Conservation (phyloP, 225 moss, liverwort and hornwort genomes). For the Sphagnum contortum region DNA sequence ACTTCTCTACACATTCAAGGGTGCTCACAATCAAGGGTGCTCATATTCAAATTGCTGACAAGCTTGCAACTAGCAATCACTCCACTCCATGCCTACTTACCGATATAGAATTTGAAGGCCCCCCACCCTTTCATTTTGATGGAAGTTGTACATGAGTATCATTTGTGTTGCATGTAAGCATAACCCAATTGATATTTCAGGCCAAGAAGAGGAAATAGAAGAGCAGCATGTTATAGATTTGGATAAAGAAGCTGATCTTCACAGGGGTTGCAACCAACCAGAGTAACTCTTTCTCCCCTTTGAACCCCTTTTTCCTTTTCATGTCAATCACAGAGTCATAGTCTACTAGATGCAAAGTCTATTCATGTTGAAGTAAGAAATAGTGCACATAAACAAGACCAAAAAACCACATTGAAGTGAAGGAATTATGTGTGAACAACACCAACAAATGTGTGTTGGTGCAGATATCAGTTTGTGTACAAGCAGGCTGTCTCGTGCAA, state of each 20-base stretch:
- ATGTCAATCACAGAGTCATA: neutral
- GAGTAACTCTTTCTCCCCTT: conserved; percentile 15
- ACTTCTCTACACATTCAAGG: no score
- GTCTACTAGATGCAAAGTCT: no score
- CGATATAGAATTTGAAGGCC: no score
- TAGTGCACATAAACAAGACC: no score
- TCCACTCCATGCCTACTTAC: no score
- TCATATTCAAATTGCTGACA: no score
- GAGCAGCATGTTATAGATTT: conserved; percentile 34
- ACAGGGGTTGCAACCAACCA: conserved; percentile 19
- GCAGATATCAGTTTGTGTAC: conserved; percentile 41
- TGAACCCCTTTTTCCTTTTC: neutral
- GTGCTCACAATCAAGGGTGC: no score
- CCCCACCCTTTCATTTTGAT: neutral
- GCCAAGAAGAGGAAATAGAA: conserved; percentile 24
- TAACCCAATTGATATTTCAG: neutral
- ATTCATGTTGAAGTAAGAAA: no score
- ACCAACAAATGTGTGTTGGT: no score
- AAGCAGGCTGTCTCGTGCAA: conserved; percentile 49
- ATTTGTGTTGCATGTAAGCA: neutral
- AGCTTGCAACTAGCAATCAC: no score
- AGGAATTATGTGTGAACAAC: neutral
- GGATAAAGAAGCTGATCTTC: conserved; percentile 19
- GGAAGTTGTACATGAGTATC: neutral
- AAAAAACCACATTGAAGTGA: neutral